phyloP scores from a whole-genome alignment of 2,329 filamentous ascomycete genomes.

The Colletotrichum sp. region DNA sequence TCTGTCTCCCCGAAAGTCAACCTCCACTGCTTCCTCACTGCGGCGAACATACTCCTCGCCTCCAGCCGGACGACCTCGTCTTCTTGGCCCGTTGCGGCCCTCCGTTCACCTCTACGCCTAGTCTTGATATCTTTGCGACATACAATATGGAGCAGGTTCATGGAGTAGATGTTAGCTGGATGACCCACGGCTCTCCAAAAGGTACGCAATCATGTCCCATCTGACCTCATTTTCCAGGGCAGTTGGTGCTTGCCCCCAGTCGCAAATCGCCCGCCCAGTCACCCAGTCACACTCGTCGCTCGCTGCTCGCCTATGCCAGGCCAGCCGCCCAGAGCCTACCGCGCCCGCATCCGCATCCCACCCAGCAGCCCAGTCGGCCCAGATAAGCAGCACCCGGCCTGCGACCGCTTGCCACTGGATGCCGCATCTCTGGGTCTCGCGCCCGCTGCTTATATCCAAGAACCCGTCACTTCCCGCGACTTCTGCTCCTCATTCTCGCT shows the following conservation, averaged over 20 bases:
- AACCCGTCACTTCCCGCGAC: background rate
- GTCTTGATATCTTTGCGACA: conserved; percentile 18
- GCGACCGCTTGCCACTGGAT: conserved; percentile 6
- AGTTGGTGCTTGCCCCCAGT: conserved; percentile 4
- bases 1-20: background rate
- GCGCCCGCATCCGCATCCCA: background rate
- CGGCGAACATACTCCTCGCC: background rate
- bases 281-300: background rate
- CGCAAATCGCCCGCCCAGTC: background rate
- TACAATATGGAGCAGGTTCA: conserved; percentile 78
- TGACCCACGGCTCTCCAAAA: conserved; percentile 81
- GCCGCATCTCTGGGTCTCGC: background rate
- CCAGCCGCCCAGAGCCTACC: background rate
- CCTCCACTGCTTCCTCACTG: background rate
- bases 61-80: background rate
- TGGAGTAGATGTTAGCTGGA: conserved; percentile 88
- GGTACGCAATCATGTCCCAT: conserved; percentile 56
- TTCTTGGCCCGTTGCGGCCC: conserved; percentile 4
- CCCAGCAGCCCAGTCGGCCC: conserved; percentile 5
- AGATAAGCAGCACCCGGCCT: conserved; percentile 11
- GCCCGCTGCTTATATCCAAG: conserved; percentile 5
- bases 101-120: background rate
- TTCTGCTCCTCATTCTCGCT: background rate
- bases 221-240: conserved; percentile 18
- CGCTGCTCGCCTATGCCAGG: background rate